Evolutionary conservation across 257 asterid species (phyloP).

Genomic region (Agastache rugosa): DNA sequence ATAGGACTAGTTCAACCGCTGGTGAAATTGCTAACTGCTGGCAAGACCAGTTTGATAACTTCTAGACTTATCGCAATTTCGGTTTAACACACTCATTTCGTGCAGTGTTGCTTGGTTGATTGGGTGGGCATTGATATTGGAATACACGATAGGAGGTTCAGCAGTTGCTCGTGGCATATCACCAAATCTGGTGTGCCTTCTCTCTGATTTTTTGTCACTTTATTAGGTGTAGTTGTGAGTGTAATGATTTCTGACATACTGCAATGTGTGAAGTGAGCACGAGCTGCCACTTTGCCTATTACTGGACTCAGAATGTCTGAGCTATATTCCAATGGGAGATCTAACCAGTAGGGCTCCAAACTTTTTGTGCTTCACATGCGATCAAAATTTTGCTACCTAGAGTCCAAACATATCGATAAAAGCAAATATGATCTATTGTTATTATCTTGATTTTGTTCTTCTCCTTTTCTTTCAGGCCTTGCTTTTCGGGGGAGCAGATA

Average conservation of each 20-base stretch:
- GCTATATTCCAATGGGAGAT: not conserved
- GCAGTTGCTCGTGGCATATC: conserved; percentile 99
- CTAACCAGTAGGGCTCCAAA: conserved; percentile 11
- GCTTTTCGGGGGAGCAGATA: conserved; percentile 88
- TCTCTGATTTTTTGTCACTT: conserved; percentile 28
- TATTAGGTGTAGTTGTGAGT: conserved; percentile 19
- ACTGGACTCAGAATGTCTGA: not conserved
- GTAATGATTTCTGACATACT: conserved; percentile 5
- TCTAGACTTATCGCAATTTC: not conserved
- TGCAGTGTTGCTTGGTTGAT: conserved; percentile 95
- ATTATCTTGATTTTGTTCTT: conserved; percentile 22
- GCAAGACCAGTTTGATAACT: conserved; percentile 11
- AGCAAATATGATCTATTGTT: not conserved
- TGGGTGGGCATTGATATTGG: conserved; percentile 96
- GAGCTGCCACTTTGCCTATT: not conserved
- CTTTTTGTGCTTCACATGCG: not conserved
- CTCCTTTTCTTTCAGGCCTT: conserved; percentile 57
- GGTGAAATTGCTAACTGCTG: not conserved
- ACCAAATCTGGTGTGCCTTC: conserved; percentile 79
- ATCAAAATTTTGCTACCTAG: conserved; percentile 5
- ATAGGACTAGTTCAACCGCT: not conserved
- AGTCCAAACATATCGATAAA: not conserved
- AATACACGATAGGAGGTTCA: conserved; percentile 96
- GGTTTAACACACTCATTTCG: conserved; percentile 25
- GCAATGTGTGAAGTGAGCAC: not conserved